phyloP scores from a whole-genome alignment of 768 basidiomycete species.

The Psilocybe cyanescens region DNA sequence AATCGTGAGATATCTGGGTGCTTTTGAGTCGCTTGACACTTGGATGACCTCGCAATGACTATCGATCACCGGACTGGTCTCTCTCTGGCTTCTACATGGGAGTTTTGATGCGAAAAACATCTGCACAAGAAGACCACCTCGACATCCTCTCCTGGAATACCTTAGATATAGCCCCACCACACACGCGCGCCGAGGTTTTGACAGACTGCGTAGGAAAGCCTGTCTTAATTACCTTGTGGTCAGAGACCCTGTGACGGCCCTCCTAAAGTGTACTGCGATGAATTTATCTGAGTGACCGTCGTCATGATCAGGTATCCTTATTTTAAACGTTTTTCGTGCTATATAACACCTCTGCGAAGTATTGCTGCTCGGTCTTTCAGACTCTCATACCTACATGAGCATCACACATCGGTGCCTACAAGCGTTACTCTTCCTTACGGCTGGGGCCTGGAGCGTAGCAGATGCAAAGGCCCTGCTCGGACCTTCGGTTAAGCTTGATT shows the following conservation, averaged over 20 bases:
- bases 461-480: background rate
- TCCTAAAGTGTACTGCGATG: background rate
- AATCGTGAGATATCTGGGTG: background rate
- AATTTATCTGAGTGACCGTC: background rate
- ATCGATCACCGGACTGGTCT: background rate
- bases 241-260: background rate
- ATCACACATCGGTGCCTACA: background rate
- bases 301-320: background rate
- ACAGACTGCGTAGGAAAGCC: background rate
- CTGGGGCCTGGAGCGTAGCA: background rate
- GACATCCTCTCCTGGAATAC: background rate
- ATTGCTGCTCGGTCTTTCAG: background rate
- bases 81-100: background rate
- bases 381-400: background rate
- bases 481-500: constrained; percentile 33
- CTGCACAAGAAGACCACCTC: background rate
- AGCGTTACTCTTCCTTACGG: background rate
- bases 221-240: background rate
- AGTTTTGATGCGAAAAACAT: background rate
- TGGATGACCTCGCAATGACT: background rate
- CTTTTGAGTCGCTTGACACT: background rate
- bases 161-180: background rate
- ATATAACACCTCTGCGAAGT: background rate
- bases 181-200: background rate
- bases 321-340: background rate